Conservation (phyloP, 2,329 filamentous ascomycete species). For the Sordariomycetes sp. region DNA sequence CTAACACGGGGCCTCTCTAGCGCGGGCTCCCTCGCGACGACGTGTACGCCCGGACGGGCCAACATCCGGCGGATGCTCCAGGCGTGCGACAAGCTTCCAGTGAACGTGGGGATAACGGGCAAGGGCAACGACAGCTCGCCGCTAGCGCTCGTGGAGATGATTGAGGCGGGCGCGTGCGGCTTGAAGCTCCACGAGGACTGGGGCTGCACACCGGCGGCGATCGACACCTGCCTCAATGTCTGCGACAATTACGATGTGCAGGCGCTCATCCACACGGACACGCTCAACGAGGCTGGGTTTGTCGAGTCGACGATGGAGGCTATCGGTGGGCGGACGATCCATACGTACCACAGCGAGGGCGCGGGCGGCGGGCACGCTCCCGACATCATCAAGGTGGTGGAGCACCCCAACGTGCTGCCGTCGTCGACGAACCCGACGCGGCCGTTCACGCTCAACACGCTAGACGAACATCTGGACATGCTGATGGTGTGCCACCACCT, state of each 20-base stretch:
- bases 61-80: constrained; percentile 87
- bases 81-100: constrained; percentile 66
- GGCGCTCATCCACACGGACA: constrained; percentile 91
- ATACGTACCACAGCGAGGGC: constrained; percentile 95
- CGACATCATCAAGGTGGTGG: constrained; percentile 90
- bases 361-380: constrained; percentile 91
- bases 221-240: constrained; percentile 74
- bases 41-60: constrained; percentile 77
- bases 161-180: constrained; percentile 74
- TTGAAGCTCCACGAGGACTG: constrained; percentile 95
- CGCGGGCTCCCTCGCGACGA: constrained; percentile 83
- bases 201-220: constrained; percentile 83
- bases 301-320: constrained; percentile 84
- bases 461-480: constrained; percentile 97
- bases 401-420: constrained; percentile 78
- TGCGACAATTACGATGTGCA: constrained; percentile 91
- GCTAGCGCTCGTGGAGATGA: constrained; percentile 64
- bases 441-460: constrained; percentile 81
- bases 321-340: constrained; percentile 78
- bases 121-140: constrained; percentile 82
- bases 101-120: constrained; percentile 85
- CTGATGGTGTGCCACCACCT: constrained; percentile 96
- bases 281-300: constrained; percentile 93
- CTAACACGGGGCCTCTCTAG: constrained; percentile 27
- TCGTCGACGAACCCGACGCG: constrained; percentile 87